A percentile compares a stretch with the other conserved stretches of the same genome.
These are phyloP conservation scores for Crithidia sp. DNA, from an alignment of 208 protist species.

Conservation along the genomic window DNA sequence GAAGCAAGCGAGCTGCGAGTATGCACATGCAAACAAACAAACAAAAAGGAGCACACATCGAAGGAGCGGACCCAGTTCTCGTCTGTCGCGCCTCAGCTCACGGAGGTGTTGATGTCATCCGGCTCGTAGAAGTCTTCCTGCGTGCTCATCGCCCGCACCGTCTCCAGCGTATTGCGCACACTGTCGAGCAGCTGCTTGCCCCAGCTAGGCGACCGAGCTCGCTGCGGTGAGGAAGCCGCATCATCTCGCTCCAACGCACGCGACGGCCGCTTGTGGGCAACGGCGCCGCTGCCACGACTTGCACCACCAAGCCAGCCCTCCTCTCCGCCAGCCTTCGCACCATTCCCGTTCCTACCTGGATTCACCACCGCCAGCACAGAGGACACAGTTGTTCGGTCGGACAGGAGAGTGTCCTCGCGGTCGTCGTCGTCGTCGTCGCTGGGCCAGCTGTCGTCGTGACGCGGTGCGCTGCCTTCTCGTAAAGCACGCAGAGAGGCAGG, in stretches of 20 bases:
- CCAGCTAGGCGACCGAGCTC: conserved; percentile 6
- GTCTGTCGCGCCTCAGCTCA: background rate
- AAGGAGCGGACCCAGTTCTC: background rate
- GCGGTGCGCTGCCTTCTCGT: background rate
- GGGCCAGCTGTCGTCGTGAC: background rate
- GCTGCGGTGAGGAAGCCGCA: background rate
- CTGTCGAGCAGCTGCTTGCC: conserved; percentile 14
- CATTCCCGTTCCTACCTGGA: background rate
- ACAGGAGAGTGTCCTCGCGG: background rate
- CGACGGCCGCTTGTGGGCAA: too few species aligned
- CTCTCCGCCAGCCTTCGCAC: background rate
- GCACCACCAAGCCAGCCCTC: too few species aligned
- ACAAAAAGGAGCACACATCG: background rate
- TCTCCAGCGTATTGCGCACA: conserved; percentile 13
- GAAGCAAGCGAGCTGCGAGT: background rate
- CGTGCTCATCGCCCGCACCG: conserved; percentile 14
- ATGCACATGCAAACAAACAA: background rate
- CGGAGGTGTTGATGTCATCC: background rate
- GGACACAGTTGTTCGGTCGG: background rate
- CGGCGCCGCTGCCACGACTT: too few species aligned
- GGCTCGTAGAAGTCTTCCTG: conserved; percentile 5
- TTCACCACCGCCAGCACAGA: conserved; percentile 16
- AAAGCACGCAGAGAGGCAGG: conserved; percentile 3
- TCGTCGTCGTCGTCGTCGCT: background rate
- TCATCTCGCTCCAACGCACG: too few species aligned